phyloP scores from a whole-genome alignment of 1,284 basidiomycete genomes.

The Naganishia liquefaciens region DNA sequence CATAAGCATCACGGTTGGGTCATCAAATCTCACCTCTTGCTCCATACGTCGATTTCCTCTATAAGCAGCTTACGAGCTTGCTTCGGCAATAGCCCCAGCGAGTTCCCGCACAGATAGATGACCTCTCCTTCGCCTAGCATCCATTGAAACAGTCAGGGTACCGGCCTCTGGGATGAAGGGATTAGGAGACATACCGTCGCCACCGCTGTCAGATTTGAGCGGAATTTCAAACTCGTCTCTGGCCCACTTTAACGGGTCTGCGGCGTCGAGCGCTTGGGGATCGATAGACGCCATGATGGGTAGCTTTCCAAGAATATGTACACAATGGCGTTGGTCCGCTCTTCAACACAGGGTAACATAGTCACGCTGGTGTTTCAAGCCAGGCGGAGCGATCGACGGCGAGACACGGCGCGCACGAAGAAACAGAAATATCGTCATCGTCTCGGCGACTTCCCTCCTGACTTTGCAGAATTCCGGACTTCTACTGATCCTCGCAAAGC shows the following conservation, averaged over 20 bases:
- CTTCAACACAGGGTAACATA: neutral
- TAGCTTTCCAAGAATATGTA: neutral
- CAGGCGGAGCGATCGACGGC: neutral
- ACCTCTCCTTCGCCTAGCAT: conserved; percentile 44
- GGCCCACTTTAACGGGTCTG: conserved; percentile 52
- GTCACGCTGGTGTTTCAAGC: neutral
- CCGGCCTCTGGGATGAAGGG: no score
- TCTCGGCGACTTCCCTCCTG: neutral
- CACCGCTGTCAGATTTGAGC: conserved; percentile 46
- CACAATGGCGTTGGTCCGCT: neutral
- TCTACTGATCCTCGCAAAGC: no score
- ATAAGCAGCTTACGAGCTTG: conserved; percentile 70
- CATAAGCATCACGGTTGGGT: neutral
- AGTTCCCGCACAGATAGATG: conserved; percentile 95
- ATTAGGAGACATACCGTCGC: conserved; percentile 41
- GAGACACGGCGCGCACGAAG: conserved; percentile 2
- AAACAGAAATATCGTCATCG: conserved; percentile 7
- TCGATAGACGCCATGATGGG: conserved; percentile 33
- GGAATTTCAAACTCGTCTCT: conserved; percentile 53
- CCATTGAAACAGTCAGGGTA: neutral
- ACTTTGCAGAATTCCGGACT: no score
- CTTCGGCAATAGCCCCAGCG: conserved; percentile 80
- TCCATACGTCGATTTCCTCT: conserved; percentile 89
- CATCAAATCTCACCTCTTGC: conserved; percentile 61
- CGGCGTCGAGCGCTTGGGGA: conserved; percentile 38